phyloP scores from a whole-genome alignment of 495 filamentous ascomycete genomes.

The Acidomyces sp. region DNA sequence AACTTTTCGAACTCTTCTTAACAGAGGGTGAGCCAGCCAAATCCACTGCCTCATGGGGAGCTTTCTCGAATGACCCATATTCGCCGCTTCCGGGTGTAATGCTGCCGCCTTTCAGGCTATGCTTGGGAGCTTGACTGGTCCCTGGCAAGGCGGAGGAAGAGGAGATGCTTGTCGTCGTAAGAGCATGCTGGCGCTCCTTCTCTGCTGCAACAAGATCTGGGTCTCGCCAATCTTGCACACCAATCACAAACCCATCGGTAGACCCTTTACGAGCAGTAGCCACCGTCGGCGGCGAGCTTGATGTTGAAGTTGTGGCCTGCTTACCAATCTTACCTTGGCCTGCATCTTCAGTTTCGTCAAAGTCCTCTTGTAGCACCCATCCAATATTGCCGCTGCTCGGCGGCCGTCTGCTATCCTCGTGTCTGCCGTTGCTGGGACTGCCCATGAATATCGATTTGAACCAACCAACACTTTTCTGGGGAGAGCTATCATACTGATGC shows the following conservation, averaged over 20 bases:
- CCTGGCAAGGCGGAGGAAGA: slow-evolving; percentile 7
- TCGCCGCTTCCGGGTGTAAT: slow-evolving; percentile 70
- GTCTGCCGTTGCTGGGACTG: slow-evolving; percentile 16
- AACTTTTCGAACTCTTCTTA: slow-evolving; percentile 28
- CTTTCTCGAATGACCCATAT: slow-evolving; percentile 46
- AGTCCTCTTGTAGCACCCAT: slow-evolving; percentile 59
- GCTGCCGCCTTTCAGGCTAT: slow-evolving; percentile 47
- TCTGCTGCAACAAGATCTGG: slow-evolving; percentile 51
- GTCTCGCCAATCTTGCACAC: slow-evolving; percentile 85
- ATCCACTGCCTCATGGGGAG: slow-evolving; percentile 21
- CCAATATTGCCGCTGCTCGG: slow-evolving; percentile 75
- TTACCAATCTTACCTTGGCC: slow-evolving; percentile 24
- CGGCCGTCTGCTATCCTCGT: slow-evolving; percentile 50
- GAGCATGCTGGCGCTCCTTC: slow-evolving; percentile 14
- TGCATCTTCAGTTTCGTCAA: slow-evolving; percentile 36
- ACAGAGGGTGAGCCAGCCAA: slow-evolving; percentile 30
- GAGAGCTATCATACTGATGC: neutral
- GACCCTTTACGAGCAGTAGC: slow-evolving; percentile 16
- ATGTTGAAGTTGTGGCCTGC: slow-evolving; percentile 19
- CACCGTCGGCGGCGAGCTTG: slow-evolving; percentile 15
- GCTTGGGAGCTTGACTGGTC: slow-evolving; percentile 29
- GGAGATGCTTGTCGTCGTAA: slow-evolving; percentile 9
- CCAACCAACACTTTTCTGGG: slow-evolving; percentile 32
- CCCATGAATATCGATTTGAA: slow-evolving; percentile 39
- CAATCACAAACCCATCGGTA: slow-evolving; percentile 72